Percentiles rank a stretch among this genome's conserved stretches.
Conservation (phyloP, 257 asterid genomes). For the Henckelia pumila region DNA sequence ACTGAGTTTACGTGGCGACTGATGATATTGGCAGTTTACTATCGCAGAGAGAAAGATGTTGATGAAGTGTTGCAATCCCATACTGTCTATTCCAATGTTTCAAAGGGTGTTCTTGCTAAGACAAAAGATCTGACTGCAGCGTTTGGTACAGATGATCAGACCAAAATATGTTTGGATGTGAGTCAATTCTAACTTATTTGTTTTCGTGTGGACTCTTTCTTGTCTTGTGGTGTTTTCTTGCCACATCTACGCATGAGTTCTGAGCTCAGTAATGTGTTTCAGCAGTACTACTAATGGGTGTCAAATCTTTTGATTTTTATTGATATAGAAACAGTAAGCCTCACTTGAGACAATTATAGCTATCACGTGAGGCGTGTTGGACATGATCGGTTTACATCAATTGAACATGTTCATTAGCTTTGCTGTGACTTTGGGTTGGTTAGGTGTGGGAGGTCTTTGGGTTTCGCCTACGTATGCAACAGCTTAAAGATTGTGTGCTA, state of each 20-base stretch:
- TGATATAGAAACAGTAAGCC: too few relatives aligned
- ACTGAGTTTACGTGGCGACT: too few relatives aligned
- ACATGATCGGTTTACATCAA: too few relatives aligned
- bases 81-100: conserved; percentile 78
- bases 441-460: neutral
- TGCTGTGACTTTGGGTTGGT: neutral
- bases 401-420: neutral
- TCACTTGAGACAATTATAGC: too few relatives aligned
- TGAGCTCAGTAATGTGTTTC: too few relatives aligned
- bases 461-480: too few relatives aligned
- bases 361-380: too few relatives aligned
- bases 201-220: neutral
- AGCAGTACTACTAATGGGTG: too few relatives aligned
- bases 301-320: too few relatives aligned
- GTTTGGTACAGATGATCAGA: conserved; percentile 81
- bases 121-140: conserved; percentile 75
- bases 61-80: conserved; percentile 98
- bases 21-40: conserved; percentile 11
- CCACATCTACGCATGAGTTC: too few relatives aligned
- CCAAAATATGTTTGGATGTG: conserved; percentile 82
- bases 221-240: neutral
- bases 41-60: conserved; percentile 77
- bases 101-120: conserved; percentile 87
- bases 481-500: neutral
- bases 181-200: conserved; percentile 11